Percentiles rank a stretch among this genome's conserved stretches.
Conservation (phyloP, 1,139 yeast species). For the Groenewaldozyma sp. region DNA sequence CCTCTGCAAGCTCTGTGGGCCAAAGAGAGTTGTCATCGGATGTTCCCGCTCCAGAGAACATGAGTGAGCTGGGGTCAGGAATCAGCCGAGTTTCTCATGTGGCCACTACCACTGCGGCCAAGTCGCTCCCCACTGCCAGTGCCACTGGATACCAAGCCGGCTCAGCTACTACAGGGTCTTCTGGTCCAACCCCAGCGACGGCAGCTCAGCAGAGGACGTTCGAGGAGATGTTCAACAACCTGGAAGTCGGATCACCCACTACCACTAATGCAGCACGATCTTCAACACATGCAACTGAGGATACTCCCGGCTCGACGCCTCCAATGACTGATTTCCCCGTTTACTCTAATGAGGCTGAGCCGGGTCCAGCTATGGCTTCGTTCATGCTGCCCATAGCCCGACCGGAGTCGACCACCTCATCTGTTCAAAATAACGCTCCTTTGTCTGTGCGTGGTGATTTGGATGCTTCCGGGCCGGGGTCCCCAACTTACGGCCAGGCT, state of each 20-base stretch:
- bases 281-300: constrained; percentile 34
- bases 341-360: constrained; percentile 26
- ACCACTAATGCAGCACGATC: constrained; percentile 29
- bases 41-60: not conserved
- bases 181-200: constrained; percentile 10
- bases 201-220: constrained; percentile 14
- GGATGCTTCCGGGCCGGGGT: constrained; percentile 52
- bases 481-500: constrained; percentile 27
- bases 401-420: constrained; percentile 79
- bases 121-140: constrained; percentile 7
- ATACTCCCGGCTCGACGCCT: constrained; percentile 52
- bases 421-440: constrained; percentile 88
- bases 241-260: constrained; percentile 24
- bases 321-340: constrained; percentile 37
- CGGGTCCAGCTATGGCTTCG: constrained; percentile 39
- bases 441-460: constrained; percentile 77
- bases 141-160: constrained; percentile 18
- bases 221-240: constrained; percentile 23
- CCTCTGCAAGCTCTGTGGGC: constrained; percentile 6
- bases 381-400: constrained; percentile 45
- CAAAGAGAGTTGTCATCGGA: not conserved
- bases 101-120: not conserved
- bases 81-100: too few species aligned
- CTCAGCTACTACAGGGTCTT: constrained; percentile 16
- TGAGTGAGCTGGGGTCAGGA: not conserved